These are phyloP conservation scores for Pichia nanzhaoensis DNA, from an alignment of 805 yeast species.

Conservation along the genomic window DNA sequence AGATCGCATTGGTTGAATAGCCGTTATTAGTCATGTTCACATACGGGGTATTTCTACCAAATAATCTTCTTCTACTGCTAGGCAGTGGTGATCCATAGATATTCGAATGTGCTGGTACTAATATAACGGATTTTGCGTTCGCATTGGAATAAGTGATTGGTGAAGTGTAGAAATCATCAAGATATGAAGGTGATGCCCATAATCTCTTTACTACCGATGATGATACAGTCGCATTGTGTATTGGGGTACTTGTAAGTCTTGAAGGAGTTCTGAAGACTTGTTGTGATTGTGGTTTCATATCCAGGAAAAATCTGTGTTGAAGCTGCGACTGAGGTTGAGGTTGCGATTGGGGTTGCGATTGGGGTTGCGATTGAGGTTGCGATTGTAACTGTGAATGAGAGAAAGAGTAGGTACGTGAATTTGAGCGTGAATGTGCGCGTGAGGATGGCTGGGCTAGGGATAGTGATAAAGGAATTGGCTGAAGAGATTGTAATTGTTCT, in stretches of 20 bases:
- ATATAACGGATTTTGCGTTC: background rate
- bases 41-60: background rate
- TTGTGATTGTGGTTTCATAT: constrained; percentile 4
- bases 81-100: constrained; percentile 16
- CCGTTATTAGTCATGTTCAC: constrained; percentile 11
- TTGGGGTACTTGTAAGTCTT: constrained; percentile 1
- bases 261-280: constrained; percentile 9
- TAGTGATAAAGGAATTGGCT: background rate
- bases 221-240: background rate
- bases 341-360: no score
- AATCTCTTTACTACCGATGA: constrained; percentile 41
- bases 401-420: background rate
- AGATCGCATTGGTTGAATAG: constrained; percentile 40
- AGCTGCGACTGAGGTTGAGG: background rate
- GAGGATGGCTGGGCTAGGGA: background rate
- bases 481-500: constrained; percentile 8
- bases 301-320: background rate
- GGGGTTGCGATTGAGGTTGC: no score
- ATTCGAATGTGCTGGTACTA: no score
- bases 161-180: constrained; percentile 61
- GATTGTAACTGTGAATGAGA: no score
- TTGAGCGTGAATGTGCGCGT: background rate
- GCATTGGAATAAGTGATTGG: constrained; percentile 24
- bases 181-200: constrained; percentile 61
- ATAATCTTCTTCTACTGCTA: background rate